A percentile compares a stretch with the other conserved stretches of the same genome.
Evolutionary conservation across 768 basidiomycete species (phyloP).

Genomic region (Mycena maculata): DNA sequence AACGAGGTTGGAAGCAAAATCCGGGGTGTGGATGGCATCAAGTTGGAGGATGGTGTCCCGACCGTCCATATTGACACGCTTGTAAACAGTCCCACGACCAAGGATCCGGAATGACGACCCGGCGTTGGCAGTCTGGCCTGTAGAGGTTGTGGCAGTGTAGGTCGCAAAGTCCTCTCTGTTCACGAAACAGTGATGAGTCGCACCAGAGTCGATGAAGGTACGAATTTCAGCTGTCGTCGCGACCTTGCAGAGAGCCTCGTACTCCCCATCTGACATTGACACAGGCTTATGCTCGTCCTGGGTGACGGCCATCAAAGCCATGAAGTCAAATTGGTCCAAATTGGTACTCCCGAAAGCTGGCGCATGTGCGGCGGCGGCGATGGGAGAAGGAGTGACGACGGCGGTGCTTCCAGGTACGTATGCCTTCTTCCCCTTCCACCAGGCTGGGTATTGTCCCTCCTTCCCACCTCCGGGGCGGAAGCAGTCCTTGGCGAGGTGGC

Average conservation of each 20-base stretch:
- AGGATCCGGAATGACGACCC: constrained; percentile 10
- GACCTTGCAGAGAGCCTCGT: neutral
- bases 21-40: neutral
- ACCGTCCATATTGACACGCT: neutral
- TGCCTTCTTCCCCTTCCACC: constrained; percentile 26
- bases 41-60: neutral
- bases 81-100: constrained; percentile 15
- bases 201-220: neutral
- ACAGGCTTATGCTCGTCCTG: neutral
- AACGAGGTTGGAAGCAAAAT: neutral
- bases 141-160: neutral
- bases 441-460: constrained; percentile 38
- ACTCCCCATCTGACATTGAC: neutral
- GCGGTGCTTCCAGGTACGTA: neutral
- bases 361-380: neutral
- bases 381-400: neutral
- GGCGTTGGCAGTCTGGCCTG: neutral
- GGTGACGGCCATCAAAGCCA: neutral
- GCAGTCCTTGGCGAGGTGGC: constrained; percentile 37
- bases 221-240: neutral
- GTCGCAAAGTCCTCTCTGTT: neutral
- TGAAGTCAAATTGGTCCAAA: constrained; percentile 7
- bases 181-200: neutral
- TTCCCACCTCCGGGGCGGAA: constrained; percentile 43
- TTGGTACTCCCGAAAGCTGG: neutral